These are phyloP conservation scores for Peronospora farinosa DNA, from an alignment of 352 stramenopile species.

Conservation along the genomic window DNA sequence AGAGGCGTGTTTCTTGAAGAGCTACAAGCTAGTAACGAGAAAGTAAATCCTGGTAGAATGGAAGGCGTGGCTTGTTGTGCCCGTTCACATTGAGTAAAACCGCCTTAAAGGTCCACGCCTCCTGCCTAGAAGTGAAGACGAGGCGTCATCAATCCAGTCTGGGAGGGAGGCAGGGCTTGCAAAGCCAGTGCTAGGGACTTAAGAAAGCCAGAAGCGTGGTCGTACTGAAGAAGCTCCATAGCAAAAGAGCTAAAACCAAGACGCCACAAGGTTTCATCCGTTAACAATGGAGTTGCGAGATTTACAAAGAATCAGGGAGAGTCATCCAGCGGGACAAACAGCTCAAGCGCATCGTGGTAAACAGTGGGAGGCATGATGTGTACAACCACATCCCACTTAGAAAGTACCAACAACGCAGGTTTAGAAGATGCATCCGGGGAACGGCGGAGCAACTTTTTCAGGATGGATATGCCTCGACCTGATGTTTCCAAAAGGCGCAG, in stretches of 20 bases:
- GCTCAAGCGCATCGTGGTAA: not conserved
- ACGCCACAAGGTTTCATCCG: not conserved
- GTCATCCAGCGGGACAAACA: not conserved
- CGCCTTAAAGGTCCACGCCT: not conserved
- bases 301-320: not conserved
- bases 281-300: not conserved
- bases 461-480: not conserved
- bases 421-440: not conserved
- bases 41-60: not conserved
- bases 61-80: not conserved
- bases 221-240: not conserved
- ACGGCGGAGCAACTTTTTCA: not conserved
- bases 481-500: not conserved
- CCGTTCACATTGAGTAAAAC: conserved; percentile 2
- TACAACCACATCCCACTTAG: not conserved
- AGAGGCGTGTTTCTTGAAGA: conserved; percentile 1
- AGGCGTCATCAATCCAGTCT: not conserved
- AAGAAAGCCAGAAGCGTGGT: not conserved
- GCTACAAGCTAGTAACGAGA: not conserved
- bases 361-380: conserved; percentile 2
- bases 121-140: not conserved
- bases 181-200: not conserved
- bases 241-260: conserved; percentile 2
- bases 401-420: not conserved
- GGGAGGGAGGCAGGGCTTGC: not conserved